These are phyloP conservation scores for Aspergillus campestris DNA, from an alignment of 495 filamentous ascomycete genomes.

Conservation along the genomic window DNA sequence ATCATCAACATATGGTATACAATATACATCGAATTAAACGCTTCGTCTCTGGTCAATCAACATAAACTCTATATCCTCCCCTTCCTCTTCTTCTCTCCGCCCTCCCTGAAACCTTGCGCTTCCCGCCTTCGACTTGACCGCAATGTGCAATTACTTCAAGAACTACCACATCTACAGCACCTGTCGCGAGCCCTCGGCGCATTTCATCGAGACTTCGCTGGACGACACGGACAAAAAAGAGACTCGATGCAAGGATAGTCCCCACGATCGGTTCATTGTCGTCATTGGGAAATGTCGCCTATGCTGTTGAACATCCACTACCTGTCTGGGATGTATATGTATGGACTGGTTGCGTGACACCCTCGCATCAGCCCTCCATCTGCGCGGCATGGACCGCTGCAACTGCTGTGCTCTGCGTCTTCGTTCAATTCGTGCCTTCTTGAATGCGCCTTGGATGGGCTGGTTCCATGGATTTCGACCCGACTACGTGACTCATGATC, in stretches of 20 bases:
- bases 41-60: neutral
- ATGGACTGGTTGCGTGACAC: too few relatives aligned
- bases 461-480: too few relatives aligned
- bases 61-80: neutral
- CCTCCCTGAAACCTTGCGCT: neutral
- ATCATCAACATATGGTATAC: too few relatives aligned
- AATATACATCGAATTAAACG: too few relatives aligned
- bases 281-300: conserved; percentile 57
- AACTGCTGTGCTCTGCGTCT: too few relatives aligned
- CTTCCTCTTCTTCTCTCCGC: conserved; percentile 1
- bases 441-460: too few relatives aligned
- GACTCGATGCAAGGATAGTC: conserved; percentile 51
- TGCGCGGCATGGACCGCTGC: too few relatives aligned
- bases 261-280: conserved; percentile 70
- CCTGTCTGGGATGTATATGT: neutral
- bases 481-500: too few relatives aligned
- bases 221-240: conserved; percentile 57
- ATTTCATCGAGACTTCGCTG: conserved; percentile 58
- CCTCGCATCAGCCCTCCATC: too few relatives aligned
- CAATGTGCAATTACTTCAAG: conserved; percentile 71
- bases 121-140: conserved; percentile 16
- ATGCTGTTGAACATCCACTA: conserved; percentile 26
- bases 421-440: too few relatives aligned
- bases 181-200: conserved; percentile 55
- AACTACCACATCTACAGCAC: conserved; percentile 71